phyloP scores from a whole-genome alignment of 2,329 filamentous ascomycete species.

The Alternaria panax region DNA sequence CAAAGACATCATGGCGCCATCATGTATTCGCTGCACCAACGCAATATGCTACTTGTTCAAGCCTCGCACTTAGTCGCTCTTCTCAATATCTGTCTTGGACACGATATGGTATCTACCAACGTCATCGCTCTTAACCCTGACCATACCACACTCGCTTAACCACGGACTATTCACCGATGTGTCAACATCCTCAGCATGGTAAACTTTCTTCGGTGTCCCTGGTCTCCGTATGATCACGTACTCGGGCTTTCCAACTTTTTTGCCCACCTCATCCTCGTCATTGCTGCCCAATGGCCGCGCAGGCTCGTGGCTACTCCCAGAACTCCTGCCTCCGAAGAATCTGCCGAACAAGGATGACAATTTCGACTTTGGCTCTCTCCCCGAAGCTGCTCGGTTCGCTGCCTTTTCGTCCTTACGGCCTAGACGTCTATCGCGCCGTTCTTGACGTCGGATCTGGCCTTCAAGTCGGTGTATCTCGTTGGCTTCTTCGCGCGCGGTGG shows the following conservation, averaged over 20 bases:
- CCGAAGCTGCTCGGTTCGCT: neutral
- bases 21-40: neutral
- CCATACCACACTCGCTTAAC: slow-evolving; percentile 25
- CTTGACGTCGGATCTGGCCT: slow-evolving; percentile 2
- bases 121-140: slow-evolving; percentile 17
- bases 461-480: slow-evolving; percentile 4
- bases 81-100: slow-evolving; percentile 14
- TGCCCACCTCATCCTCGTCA: neutral
- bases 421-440: slow-evolving; percentile 1
- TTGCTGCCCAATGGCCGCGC: neutral
- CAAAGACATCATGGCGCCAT: neutral
- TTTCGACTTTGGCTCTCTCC: slow-evolving; percentile 1
- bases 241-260: neutral
- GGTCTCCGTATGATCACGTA: slow-evolving; percentile 7
- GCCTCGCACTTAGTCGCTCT: neutral
- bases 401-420: slow-evolving; percentile 1
- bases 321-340: neutral
- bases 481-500: neutral
- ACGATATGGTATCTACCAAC: slow-evolving; percentile 22
- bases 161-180: slow-evolving; percentile 14
- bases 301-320: neutral
- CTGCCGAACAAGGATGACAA: neutral
- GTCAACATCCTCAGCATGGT: slow-evolving; percentile 8
- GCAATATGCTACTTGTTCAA: neutral
- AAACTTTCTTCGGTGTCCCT: slow-evolving; percentile 5